Evolutionary conservation across 768 basidiomycete species (phyloP).

Genomic region (Tulasnella sp.): DNA sequence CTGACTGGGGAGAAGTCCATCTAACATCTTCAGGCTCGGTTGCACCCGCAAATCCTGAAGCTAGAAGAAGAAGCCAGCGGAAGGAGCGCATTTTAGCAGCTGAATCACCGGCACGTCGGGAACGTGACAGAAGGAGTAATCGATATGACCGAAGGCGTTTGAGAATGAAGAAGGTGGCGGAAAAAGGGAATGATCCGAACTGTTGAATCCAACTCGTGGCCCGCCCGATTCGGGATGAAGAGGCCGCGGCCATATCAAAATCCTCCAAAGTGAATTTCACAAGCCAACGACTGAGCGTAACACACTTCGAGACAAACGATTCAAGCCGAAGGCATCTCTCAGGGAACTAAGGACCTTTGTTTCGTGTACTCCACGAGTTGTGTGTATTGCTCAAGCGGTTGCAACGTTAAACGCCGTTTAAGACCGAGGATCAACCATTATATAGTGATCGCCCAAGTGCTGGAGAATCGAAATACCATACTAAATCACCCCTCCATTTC

Average conservation of each 20-base stretch:
- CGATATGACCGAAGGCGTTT: background rate
- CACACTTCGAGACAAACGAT: background rate
- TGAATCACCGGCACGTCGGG: background rate
- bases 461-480: background rate
- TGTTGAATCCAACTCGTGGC: background rate
- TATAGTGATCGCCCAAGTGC: background rate
- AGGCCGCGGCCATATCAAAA: background rate
- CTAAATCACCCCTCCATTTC: background rate
- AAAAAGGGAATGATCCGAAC: background rate
- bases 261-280: background rate
- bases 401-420: background rate
- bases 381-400: background rate
- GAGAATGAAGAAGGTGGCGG: background rate
- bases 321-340: background rate
- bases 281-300: background rate
- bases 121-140: background rate
- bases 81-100: background rate
- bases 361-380: background rate
- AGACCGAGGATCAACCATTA: background rate
- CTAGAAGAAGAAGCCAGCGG: background rate
- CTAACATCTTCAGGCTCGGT: background rate
- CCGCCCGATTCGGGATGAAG: background rate
- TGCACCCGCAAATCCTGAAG: background rate
- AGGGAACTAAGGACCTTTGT: background rate
- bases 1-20: conserved; percentile 23